Percentiles rank a stretch among this genome's conserved stretches.
Evolutionary conservation across 1,284 basidiomycete genomes (phyloP).

Genomic region (Ustilago tritici): DNA sequence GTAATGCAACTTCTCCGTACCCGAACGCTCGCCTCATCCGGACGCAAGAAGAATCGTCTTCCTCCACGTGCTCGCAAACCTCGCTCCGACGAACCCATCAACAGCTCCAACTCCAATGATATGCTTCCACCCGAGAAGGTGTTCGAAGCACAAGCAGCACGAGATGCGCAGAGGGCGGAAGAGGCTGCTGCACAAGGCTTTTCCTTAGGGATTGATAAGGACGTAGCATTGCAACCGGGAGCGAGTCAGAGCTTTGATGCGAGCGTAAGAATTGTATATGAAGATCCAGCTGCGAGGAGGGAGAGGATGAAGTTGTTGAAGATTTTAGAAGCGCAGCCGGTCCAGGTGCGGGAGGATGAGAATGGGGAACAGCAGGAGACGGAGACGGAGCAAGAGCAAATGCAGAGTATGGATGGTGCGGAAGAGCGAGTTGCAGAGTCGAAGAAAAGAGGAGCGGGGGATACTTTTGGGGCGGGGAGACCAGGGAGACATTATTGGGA

Average conservation of each 20-base stretch:
- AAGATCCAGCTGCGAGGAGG: constrained; percentile 51
- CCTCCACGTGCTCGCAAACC: constrained; percentile 43
- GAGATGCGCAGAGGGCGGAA: constrained; percentile 45
- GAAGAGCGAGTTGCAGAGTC: background rate
- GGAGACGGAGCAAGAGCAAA: background rate
- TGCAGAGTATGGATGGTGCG: constrained; percentile 1
- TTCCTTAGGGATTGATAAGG: constrained; percentile 47
- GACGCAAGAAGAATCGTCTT: constrained; percentile 28
- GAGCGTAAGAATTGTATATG: constrained; percentile 51
- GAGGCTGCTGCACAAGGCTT: constrained; percentile 48
- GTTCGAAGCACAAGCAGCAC: constrained; percentile 40
- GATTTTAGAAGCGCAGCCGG: constrained; percentile 41
- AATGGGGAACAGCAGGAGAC: constrained; percentile 1
- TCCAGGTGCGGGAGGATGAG: background rate
- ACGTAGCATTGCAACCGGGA: constrained; percentile 22
- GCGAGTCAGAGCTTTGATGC: constrained; percentile 24
- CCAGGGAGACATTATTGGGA: constrained; percentile 25
- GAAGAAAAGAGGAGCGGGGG: constrained; percentile 24
- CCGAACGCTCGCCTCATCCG: constrained; percentile 29
- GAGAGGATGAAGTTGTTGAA: constrained; percentile 48
- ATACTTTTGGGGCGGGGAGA: constrained; percentile 28
- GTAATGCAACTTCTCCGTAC: constrained; percentile 40
- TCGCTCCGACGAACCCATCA: constrained; percentile 22
- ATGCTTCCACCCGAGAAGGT: constrained; percentile 42
- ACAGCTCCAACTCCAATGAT: background rate